These are phyloP conservation scores for Gardenia jasminoides DNA, from an alignment of 257 asterid genomes.

Conservation along the genomic window DNA sequence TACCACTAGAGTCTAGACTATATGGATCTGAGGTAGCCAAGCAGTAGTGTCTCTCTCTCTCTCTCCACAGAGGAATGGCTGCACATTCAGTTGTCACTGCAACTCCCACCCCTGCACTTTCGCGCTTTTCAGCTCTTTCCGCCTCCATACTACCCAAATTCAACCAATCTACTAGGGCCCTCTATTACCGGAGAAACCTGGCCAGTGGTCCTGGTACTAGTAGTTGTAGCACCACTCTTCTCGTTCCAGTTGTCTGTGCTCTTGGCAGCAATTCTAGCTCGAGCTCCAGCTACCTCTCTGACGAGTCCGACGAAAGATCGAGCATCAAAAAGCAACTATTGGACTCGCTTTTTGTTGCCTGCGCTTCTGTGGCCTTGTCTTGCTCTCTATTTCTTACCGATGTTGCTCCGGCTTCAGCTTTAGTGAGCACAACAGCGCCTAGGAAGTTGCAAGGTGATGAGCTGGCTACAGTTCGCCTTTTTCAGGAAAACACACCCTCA, in stretches of 20 bases:
- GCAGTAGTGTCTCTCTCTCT: not conserved
- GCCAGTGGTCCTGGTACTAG: not conserved
- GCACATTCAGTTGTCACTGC: slow-evolving; percentile 33
- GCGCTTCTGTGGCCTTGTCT: slow-evolving; percentile 85
- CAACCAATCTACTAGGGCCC: slow-evolving; percentile 24
- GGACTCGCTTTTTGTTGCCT: slow-evolving; percentile 61
- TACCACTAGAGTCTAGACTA: too few species aligned
- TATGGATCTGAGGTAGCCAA: slow-evolving; percentile 5
- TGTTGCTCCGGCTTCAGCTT: slow-evolving; percentile 78
- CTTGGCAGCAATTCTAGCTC: slow-evolving; percentile 19
- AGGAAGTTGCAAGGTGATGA: slow-evolving; percentile 90
- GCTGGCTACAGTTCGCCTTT: slow-evolving; percentile 90
- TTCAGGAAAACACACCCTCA: slow-evolving; percentile 90
- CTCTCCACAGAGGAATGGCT: slow-evolving; percentile 28
- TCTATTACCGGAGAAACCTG: slow-evolving; percentile 5
- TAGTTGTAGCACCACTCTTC: not conserved
- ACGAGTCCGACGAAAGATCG: slow-evolving; percentile 29
- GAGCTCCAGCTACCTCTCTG: slow-evolving; percentile 23
- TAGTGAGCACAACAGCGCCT: slow-evolving; percentile 58
- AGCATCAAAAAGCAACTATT: slow-evolving; percentile 43
- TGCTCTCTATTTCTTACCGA: slow-evolving; percentile 54
- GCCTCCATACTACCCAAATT: slow-evolving; percentile 13
- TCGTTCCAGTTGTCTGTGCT: slow-evolving; percentile 29
- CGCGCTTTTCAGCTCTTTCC: slow-evolving; percentile 17
- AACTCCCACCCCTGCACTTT: slow-evolving; percentile 7